phyloP scores from a whole-genome alignment of 306 rosid species.

The Vigna unguiculata region DNA sequence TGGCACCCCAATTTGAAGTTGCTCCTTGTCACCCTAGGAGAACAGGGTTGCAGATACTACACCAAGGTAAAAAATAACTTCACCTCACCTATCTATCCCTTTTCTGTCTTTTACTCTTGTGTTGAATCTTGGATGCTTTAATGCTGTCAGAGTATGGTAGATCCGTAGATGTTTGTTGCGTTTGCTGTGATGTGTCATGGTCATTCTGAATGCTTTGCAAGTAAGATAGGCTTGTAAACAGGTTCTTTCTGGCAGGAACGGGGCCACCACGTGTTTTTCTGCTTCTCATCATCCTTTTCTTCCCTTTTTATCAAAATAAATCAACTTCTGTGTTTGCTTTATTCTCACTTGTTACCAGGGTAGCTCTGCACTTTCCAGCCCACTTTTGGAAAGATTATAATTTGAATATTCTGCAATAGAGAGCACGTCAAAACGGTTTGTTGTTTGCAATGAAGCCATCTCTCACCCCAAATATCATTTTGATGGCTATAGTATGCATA shows the following conservation, averaged over 20 bases:
- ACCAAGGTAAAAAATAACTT: slow-evolving; percentile 66
- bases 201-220: slow-evolving; percentile 1
- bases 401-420: not conserved
- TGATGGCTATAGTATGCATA: not conserved
- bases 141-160: not conserved
- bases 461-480: not conserved
- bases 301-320: not conserved
- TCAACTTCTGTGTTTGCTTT: slow-evolving; percentile 7
- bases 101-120: not conserved
- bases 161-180: not conserved
- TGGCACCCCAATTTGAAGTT: slow-evolving; percentile 89
- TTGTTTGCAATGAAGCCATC: not conserved
- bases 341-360: not conserved
- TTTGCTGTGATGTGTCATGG: slow-evolving; percentile 15
- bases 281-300: not conserved
- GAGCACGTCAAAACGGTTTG: not conserved
- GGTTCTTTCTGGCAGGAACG: not conserved
- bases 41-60: slow-evolving; percentile 86
- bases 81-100: not conserved
- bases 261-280: slow-evolving; percentile 20
- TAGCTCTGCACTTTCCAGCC: not conserved
- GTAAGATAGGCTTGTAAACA: not conserved
- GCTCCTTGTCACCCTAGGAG: slow-evolving; percentile 94
- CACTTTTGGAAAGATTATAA: not conserved
- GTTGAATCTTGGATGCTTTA: not conserved